Base-by-base conservation (phyloP, 192 early-diverging fungal species). In the Entomortierella beljakovae region DNA sequence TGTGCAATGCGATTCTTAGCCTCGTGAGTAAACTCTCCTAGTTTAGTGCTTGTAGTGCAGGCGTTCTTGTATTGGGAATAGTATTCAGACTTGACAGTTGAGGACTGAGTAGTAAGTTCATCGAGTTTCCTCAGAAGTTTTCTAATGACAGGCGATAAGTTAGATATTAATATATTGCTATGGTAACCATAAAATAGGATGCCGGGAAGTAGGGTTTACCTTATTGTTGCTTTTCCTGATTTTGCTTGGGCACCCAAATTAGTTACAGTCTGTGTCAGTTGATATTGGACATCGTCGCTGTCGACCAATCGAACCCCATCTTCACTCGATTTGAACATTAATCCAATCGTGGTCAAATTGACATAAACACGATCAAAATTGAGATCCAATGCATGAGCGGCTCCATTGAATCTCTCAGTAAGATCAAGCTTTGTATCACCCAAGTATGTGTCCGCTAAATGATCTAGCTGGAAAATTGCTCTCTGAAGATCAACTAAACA, bases 401-500 rank as follows among this genome's bases (percentile, higher is more conserved):
- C 70, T 25, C 81, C 85, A 32, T 82, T 80, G 80, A 87, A 84
- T 35, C 86, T 85, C 38, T 87, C 89, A 5, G 83, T 81, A 34
- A 84, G 82, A 6, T 86, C 83, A 7, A 81, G 64, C 28, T 85
- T 73, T n/a, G 81, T 79, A 16, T 61, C 57, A 0, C 82, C 65
- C 31, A 94, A 76, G 51, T 91, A 90, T 3, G 85, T 70, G 8
- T 94, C 92, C 18, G 87, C 84, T 23, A 95, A 68, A 26, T 88
- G 87, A 38, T 88, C 85, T 29, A 95, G 59, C 52, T 94, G 92
- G 1, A 89, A 69, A 16, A 91, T 87, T 32, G 90, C 85, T 64
- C 91, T 83, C 38, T 91, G 88, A 55, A 95, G 48, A 59, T 94
- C 93, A 23, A 82, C 80, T 51, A 95, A 68, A 34, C 88, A 84